phyloP scores from a whole-genome alignment of 345 rosid species.

The Gossypium herbaceum region DNA sequence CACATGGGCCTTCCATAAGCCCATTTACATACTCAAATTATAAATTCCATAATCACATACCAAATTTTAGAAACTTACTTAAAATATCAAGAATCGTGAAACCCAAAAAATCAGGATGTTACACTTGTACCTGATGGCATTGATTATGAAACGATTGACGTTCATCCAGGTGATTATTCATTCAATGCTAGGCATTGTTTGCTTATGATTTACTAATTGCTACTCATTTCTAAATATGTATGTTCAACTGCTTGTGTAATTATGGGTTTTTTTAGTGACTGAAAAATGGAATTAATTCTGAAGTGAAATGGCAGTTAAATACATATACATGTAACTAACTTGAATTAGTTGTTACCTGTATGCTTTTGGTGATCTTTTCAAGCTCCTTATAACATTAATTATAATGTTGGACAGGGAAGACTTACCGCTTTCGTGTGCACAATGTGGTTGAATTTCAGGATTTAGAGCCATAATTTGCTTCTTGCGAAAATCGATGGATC shows the following conservation, averaged over 20 bases:
- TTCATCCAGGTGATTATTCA: constrained; percentile 75
- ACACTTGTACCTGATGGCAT: constrained; percentile 56
- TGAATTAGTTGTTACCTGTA: background rate
- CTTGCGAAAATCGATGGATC: constrained; percentile 94
- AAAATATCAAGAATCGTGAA: too few species aligned
- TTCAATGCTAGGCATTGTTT: background rate
- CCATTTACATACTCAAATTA: too few species aligned
- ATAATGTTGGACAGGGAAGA: constrained; percentile 55
- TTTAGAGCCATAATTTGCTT: constrained; percentile 86
- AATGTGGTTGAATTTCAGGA: constrained; percentile 98
- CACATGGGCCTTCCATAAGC: too few species aligned
- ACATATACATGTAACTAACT: background rate
- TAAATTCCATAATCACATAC: too few species aligned
- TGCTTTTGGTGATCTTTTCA: background rate
- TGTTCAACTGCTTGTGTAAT: background rate
- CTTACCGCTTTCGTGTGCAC: constrained; percentile 84
- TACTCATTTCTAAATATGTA: background rate
- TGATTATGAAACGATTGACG: constrained; percentile 68
- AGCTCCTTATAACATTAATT: background rate
- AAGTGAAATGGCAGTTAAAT: background rate
- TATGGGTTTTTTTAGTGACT: background rate
- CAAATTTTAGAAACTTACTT: too few species aligned
- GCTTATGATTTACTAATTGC: background rate
- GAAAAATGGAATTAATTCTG: background rate
- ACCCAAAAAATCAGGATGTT: too few species aligned